Conservation (phyloP, 495 filamentous ascomycete genomes). For the Penicillium fimorum region DNA sequence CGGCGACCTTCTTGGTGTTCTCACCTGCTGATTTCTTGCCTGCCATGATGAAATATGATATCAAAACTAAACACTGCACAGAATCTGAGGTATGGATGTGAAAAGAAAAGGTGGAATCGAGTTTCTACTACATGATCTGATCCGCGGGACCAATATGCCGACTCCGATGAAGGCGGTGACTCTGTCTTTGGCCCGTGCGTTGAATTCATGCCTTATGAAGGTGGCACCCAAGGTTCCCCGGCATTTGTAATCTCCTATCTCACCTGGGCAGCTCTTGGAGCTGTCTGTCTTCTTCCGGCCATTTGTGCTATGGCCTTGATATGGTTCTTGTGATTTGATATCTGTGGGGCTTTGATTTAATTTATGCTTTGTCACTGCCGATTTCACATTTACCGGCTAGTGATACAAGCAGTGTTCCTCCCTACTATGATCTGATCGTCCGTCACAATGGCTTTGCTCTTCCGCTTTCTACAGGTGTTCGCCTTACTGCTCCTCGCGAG, state of each 20-base stretch:
- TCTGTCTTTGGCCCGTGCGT: conserved; percentile 13
- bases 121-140: conserved; percentile 26
- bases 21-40: conserved; percentile 67
- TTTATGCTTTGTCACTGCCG: background rate
- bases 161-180: conserved; percentile 29
- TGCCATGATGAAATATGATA: conserved; percentile 30
- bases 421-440: conserved; percentile 17
- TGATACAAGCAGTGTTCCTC: conserved; percentile 5
- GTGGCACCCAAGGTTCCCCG: background rate
- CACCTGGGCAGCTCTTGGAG: background rate
- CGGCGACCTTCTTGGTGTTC: conserved; percentile 84
- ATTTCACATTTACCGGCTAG: background rate
- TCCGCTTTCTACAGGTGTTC: conserved; percentile 35
- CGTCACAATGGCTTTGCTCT: conserved; percentile 28
- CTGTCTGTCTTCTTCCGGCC: background rate
- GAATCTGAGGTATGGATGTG: background rate
- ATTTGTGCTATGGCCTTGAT: conserved; percentile 12
- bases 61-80: background rate
- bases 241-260: conserved; percentile 12
- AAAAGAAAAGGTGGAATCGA: conserved; percentile 20
- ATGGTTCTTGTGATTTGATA: conserved; percentile 3
- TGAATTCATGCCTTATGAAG: background rate
- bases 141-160: conserved; percentile 30
- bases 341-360: background rate
- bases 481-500: conserved; percentile 45